These are phyloP conservation scores for Platanus orientalis DNA, from an alignment of 164 flowering plant genomes.

Conservation along the genomic window DNA sequence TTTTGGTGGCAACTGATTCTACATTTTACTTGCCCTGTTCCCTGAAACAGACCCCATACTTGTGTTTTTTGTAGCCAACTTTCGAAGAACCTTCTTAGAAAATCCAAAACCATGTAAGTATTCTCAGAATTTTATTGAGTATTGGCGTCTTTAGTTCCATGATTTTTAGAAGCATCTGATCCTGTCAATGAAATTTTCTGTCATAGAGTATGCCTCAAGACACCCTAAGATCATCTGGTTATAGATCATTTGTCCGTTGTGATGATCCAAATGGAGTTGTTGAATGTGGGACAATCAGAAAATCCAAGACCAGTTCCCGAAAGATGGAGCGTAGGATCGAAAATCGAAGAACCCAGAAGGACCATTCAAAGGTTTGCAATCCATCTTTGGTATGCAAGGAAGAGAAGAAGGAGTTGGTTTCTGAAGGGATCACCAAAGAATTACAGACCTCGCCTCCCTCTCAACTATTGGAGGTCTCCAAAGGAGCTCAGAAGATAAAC, in stretches of 20 bases:
- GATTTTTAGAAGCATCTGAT: slow-evolving; percentile 24
- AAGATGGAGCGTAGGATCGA: slow-evolving; percentile 30
- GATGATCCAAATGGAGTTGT: slow-evolving; percentile 74
- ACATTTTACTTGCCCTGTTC: slow-evolving; percentile 15
- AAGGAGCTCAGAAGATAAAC: slow-evolving; percentile 68
- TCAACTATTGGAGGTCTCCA: slow-evolving; percentile 62
- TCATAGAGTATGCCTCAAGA: slow-evolving; percentile 73
- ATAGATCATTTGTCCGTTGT: slow-evolving; percentile 68
- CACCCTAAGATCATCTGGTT: slow-evolving; percentile 44
- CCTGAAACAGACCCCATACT: slow-evolving; percentile 3
- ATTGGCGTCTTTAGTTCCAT: slow-evolving; percentile 10
- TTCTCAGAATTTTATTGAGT: neutral
- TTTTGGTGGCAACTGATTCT: slow-evolving; percentile 23
- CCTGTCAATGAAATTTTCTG: slow-evolving; percentile 24
- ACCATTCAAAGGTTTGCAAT: neutral
- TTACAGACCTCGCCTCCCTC: slow-evolving; percentile 27
- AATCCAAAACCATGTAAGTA: slow-evolving; percentile 18
- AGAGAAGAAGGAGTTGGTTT: slow-evolving; percentile 20
- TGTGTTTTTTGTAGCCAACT: slow-evolving; percentile 4
- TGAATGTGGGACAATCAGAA: slow-evolving; percentile 53
- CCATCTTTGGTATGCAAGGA: slow-evolving; percentile 10
- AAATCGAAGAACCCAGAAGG: slow-evolving; percentile 19
- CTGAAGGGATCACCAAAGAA: slow-evolving; percentile 21
- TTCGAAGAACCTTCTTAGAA: slow-evolving; percentile 8
- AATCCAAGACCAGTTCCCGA: slow-evolving; percentile 27